Conservation (phyloP, 345 rosid species). For the Arabidopsis suecica region DNA sequence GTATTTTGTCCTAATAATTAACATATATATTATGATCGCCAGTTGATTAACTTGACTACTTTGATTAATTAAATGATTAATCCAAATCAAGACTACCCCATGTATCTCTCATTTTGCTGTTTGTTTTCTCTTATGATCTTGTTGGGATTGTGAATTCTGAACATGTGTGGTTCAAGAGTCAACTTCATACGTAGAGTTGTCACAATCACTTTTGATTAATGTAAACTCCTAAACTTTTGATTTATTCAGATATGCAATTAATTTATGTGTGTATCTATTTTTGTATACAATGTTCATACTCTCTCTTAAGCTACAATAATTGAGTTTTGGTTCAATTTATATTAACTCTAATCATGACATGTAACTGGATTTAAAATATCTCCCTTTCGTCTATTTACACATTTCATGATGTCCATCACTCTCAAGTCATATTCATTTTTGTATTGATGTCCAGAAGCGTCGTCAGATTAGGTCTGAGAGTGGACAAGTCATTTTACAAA, state of each 20-base stretch:
- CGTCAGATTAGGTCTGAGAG: neutral
- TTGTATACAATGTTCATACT: conserved; percentile 21
- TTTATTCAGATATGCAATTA: conserved; percentile 33
- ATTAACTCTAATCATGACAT: neutral
- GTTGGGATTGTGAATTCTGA: conserved; percentile 46
- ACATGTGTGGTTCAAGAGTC: conserved; percentile 50
- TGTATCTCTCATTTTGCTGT: conserved; percentile 33
- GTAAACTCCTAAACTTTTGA: neutral
- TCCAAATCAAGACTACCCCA: conserved; percentile 33
- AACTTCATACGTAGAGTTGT: conserved; percentile 44
- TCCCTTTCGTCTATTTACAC: neutral
- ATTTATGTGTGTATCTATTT: conserved; percentile 13
- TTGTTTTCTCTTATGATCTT: conserved; percentile 28
- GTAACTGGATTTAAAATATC: conserved; percentile 4
- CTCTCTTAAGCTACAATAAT: conserved; percentile 13
- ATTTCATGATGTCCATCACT: conserved; percentile 5
- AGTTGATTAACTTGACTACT: conserved; percentile 15
- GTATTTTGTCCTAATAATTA: conserved; percentile 15
- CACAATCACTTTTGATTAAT: conserved; percentile 34
- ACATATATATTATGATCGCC: conserved; percentile 23
- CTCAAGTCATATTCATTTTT: conserved; percentile 11
- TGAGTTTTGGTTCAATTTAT: neutral
- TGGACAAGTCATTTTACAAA: neutral
- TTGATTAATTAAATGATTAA: conserved; percentile 24
- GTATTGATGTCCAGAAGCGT: neutral